Percentiles rank a stretch among this genome's conserved stretches.
Evolutionary conservation across 1,139 yeast genomes (phyloP).

Genomic region (Taiozyma sp.): DNA sequence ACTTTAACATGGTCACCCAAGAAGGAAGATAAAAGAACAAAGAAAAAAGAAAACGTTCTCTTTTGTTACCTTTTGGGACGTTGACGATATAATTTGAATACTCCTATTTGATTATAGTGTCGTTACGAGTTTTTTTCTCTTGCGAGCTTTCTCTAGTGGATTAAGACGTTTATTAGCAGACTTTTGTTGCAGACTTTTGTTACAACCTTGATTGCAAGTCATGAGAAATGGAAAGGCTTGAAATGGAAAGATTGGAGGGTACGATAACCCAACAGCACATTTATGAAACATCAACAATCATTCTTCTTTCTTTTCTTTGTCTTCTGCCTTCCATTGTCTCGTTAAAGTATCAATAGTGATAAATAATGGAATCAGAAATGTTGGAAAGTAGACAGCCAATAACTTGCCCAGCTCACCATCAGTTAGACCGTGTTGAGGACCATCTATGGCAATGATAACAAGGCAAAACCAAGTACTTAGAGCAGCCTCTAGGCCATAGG

Average conservation of each 20-base stretch:
- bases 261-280: neutral
- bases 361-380: conserved; percentile 54
- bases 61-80: too few species aligned
- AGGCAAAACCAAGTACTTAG: conserved; percentile 68
- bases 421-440: conserved; percentile 29
- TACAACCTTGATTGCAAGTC: neutral
- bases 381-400: conserved; percentile 56
- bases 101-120: neutral
- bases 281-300: neutral
- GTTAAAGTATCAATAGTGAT: conserved; percentile 44
- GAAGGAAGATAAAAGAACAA: too few species aligned
- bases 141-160: neutral
- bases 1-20: too few species aligned
- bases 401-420: conserved; percentile 36
- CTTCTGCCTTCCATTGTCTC: conserved; percentile 19
- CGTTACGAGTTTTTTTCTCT: neutral
- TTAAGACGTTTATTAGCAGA: neutral
- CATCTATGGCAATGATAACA: conserved; percentile 34
- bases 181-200: neutral
- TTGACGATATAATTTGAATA: too few species aligned
- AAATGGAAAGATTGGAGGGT: too few species aligned
- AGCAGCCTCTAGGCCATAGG: conserved; percentile 74
- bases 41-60: too few species aligned
- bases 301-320: conserved; percentile 4
- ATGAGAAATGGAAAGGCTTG: too few species aligned